Conservation (phyloP, 2,329 filamentous ascomycete genomes). For the Ascochyta pisi region DNA sequence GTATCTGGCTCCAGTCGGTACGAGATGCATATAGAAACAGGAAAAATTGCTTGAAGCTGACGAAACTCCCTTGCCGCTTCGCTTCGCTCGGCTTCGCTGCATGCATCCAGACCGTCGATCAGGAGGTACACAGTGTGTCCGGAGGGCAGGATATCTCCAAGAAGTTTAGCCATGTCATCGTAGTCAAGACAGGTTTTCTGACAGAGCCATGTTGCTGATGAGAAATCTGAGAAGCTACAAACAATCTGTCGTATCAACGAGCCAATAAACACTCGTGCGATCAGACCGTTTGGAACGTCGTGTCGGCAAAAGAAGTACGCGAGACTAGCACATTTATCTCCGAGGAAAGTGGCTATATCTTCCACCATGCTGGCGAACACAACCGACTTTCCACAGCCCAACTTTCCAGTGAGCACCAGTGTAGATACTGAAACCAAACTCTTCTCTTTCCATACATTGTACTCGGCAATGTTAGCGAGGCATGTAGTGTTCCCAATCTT, state of each 20-base stretch:
- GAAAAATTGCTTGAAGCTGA: no score
- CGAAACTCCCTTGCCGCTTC: no score
- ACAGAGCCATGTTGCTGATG: no score
- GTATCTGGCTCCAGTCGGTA: no score
- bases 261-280: slow-evolving; percentile 33
- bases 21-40: no score
- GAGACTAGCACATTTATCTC: slow-evolving; percentile 10
- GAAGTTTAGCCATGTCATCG: no score
- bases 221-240: slow-evolving; percentile 26
- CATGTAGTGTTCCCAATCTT: slow-evolving; percentile 50
- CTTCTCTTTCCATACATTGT: slow-evolving; percentile 38
- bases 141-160: no score
- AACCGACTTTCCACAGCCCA: slow-evolving; percentile 57
- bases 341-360: slow-evolving; percentile 21
- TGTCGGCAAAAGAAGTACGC: slow-evolving; percentile 41
- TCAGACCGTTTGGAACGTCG: slow-evolving; percentile 31
- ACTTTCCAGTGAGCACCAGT: slow-evolving; percentile 38
- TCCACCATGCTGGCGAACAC: slow-evolving; percentile 54
- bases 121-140: no score
- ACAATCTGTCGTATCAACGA: slow-evolving; percentile 47
- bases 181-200: no score
- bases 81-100: no score
- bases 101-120: no score
- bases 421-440: slow-evolving; percentile 21
- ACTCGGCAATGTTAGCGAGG: slow-evolving; percentile 27